A percentile compares a stretch with the other conserved stretches of the same genome.
phyloP scores from a whole-genome alignment of 768 basidiomycete species.

The Calocybe cyanea region DNA sequence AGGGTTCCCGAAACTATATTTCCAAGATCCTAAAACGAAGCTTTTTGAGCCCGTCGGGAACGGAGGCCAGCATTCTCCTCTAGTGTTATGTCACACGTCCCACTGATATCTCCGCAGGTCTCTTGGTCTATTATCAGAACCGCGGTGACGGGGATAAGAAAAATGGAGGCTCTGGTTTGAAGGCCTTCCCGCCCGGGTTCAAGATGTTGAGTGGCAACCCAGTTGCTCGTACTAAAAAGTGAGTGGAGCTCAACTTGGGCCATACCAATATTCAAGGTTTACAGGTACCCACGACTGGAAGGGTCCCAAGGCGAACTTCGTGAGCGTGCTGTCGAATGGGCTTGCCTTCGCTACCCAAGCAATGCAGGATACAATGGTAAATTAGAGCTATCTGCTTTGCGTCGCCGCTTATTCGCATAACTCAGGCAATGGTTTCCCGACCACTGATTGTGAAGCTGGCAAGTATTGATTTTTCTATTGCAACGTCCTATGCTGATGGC shows the following conservation, averaged over 20 bases:
- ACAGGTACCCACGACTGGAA: slow-evolving; percentile 24
- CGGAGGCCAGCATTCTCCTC: slow-evolving; percentile 24
- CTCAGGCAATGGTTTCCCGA: slow-evolving; percentile 35
- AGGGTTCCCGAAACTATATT: slow-evolving; percentile 43
- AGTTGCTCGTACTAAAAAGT: slow-evolving; percentile 32
- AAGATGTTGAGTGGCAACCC: slow-evolving; percentile 41
- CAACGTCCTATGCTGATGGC: background rate
- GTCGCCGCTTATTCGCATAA: slow-evolving; percentile 1
- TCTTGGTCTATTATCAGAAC: slow-evolving; percentile 41
- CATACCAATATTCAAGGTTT: background rate
- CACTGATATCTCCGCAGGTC: slow-evolving; percentile 18
- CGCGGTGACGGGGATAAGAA: slow-evolving; percentile 31
- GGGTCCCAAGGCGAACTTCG: slow-evolving; percentile 38
- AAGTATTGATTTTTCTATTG: background rate
- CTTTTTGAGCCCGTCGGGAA: slow-evolving; percentile 34
- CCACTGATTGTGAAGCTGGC: slow-evolving; percentile 36
- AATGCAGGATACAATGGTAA: slow-evolving; percentile 25
- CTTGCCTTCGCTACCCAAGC: slow-evolving; percentile 36
- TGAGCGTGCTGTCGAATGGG: slow-evolving; percentile 36
- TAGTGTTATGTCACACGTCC: background rate
- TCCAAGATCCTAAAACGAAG: slow-evolving; percentile 34
- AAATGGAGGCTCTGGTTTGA: slow-evolving; percentile 37
- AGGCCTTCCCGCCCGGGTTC: slow-evolving; percentile 40
- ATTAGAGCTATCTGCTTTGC: background rate
- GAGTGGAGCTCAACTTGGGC: background rate